Conservation (phyloP, 2,329 filamentous ascomycete species). For the Metarhizium rileyi region DNA sequence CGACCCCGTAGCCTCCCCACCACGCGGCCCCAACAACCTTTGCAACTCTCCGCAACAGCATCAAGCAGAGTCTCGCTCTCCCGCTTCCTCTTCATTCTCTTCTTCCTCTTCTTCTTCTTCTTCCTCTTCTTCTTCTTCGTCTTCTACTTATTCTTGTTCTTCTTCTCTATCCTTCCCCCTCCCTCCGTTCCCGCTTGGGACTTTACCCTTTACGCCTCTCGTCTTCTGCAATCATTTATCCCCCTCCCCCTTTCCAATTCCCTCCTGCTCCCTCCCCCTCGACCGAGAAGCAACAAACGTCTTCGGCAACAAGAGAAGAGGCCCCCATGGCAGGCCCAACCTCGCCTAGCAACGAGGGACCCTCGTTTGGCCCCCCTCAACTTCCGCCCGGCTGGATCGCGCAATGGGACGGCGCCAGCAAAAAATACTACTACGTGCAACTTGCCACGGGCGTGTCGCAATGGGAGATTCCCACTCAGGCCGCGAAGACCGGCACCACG, state of each 20-base stretch:
- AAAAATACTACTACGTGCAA: conserved; percentile 64
- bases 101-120: too few species aligned
- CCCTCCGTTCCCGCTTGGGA: not conserved
- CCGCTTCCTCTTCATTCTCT: conserved; percentile 1
- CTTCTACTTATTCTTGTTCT: not conserved
- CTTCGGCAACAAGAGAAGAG: not conserved
- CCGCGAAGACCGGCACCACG: conserved; percentile 51
- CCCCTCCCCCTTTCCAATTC: not conserved
- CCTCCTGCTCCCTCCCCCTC: not conserved
- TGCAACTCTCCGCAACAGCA: not conserved
- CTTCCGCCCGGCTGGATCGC: conserved; percentile 59
- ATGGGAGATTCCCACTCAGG: conserved; percentile 61
- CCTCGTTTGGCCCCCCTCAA: conserved; percentile 48
- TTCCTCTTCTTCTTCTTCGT: not conserved
- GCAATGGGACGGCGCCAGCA: conserved; percentile 55
- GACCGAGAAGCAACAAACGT: not conserved
- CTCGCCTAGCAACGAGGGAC: conserved; percentile 49
- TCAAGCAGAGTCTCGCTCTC: not conserved
- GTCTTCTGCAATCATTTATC: not conserved
- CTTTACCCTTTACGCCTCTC: not conserved
- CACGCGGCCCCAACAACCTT: not conserved
- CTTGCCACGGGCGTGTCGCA: conserved; percentile 62
- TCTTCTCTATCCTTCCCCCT: not conserved
- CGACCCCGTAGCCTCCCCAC: not conserved
- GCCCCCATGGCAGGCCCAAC: conserved; percentile 46